Conservation (phyloP, 106 monocot species). For the Hemerocallis citrina region DNA sequence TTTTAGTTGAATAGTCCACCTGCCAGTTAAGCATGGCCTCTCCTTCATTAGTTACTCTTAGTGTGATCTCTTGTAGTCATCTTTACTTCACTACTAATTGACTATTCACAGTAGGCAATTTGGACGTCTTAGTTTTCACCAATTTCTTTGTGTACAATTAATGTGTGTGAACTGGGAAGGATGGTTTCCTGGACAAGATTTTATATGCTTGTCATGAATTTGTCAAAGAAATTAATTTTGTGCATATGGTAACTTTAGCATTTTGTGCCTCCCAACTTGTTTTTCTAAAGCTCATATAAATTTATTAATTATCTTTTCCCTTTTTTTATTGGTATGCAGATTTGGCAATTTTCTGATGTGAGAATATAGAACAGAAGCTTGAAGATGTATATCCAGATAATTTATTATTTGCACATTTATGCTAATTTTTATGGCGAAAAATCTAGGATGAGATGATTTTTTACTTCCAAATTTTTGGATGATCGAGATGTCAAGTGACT, state of each 20-base stretch:
- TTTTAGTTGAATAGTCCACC: no score
- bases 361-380: not conserved
- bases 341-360: not conserved
- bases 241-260: not conserved
- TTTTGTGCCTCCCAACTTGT: not conserved
- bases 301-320: not conserved
- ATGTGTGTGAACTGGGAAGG: not conserved
- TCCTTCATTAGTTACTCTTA: no score
- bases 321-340: not conserved
- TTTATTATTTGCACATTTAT: not conserved
- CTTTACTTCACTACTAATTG: no score
- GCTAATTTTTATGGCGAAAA: constrained; percentile 13
- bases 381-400: not conserved
- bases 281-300: not conserved
- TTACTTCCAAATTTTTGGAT: constrained; percentile 13
- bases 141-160: not conserved
- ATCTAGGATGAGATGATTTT: constrained; percentile 22
- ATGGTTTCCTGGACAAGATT: not conserved
- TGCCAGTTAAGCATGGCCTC: no score
- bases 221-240: not conserved
- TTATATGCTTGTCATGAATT: not conserved
- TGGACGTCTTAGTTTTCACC: no score
- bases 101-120: no score
- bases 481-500: constrained; percentile 46
- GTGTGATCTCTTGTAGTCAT: no score